A percentile compares a stretch with the other conserved stretches of the same genome.
Evolutionary conservation across 805 yeast species (phyloP).

Genomic region (Candida corydali): DNA sequence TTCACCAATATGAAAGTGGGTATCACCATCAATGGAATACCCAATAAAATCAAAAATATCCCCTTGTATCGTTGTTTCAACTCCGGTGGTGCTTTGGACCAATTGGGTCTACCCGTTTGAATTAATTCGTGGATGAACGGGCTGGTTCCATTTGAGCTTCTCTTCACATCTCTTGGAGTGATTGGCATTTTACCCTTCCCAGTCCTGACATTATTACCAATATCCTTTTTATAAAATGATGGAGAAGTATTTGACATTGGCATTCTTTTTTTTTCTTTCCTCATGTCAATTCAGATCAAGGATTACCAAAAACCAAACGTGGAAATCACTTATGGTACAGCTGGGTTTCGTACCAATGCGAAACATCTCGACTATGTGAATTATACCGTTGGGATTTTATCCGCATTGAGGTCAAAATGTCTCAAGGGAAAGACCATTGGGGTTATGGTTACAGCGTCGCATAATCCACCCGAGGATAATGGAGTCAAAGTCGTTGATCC

Average conservation of each 20-base stretch:
- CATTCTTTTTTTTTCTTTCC: too few relatives aligned
- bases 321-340: slow-evolving; percentile 81
- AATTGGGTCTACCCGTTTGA: slow-evolving; percentile 38
- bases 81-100: slow-evolving; percentile 41
- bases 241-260: too few relatives aligned
- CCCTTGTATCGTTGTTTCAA: slow-evolving; percentile 35
- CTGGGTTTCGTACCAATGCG: slow-evolving; percentile 87
- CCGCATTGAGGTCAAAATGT: slow-evolving; percentile 74
- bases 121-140: slow-evolving; percentile 34
- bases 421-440: slow-evolving; percentile 73
- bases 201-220: not conserved
- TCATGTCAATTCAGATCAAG: slow-evolving; percentile 9
- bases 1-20: slow-evolving; percentile 32
- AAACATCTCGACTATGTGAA: slow-evolving; percentile 70
- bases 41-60: slow-evolving; percentile 31
- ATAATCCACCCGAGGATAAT: slow-evolving; percentile 86
- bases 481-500: slow-evolving; percentile 96
- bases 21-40: slow-evolving; percentile 33
- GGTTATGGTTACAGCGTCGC: slow-evolving; percentile 96
- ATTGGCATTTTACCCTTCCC: not conserved
- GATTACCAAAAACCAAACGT: slow-evolving; percentile 38
- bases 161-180: slow-evolving; percentile 3
- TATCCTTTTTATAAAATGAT: not conserved
- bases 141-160: slow-evolving; percentile 14
- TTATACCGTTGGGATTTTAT: slow-evolving; percentile 78